Conservation (phyloP, 1,139 yeast species). For the Pichia terricola region DNA sequence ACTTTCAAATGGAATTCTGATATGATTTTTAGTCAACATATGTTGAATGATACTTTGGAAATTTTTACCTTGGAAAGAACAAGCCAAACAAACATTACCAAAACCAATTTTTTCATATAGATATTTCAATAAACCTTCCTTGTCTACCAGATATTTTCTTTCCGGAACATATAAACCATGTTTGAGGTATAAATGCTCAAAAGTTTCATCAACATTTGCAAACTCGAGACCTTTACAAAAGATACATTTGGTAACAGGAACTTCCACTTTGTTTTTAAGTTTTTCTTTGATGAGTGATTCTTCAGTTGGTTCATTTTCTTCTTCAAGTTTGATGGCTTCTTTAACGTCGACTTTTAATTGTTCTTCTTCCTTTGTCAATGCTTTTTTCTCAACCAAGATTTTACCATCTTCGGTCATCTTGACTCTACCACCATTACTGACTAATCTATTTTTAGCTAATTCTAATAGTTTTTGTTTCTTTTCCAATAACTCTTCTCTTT, state of each 20-base stretch:
- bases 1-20: conserved; percentile 79
- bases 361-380: conserved; percentile 13
- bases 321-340: conserved; percentile 14
- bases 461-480: conserved; percentile 54
- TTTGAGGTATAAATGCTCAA: conserved; percentile 62
- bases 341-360: conserved; percentile 10
- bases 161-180: conserved; percentile 91
- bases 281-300: conserved; percentile 47
- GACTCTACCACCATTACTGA: conserved; percentile 28
- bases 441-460: conserved; percentile 49
- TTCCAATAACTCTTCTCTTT: conserved; percentile 54
- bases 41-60: conserved; percentile 88
- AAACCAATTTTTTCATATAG: conserved; percentile 76
- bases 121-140: conserved; percentile 62
- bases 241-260: conserved; percentile 67
- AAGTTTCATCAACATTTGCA: conserved; percentile 46
- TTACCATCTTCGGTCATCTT: conserved; percentile 20
- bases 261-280: conserved; percentile 51
- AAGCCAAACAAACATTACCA: conserved; percentile 78
- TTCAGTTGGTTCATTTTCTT: conserved; percentile 26
- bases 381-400: conserved; percentile 10
- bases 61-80: conserved; percentile 74
- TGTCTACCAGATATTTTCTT: conserved; percentile 53
- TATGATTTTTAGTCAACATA: conserved; percentile 77
- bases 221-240: conserved; percentile 41